These are phyloP conservation scores for Dionaea muscipula DNA, from an alignment of 179 eudicot species.

Conservation along the genomic window DNA sequence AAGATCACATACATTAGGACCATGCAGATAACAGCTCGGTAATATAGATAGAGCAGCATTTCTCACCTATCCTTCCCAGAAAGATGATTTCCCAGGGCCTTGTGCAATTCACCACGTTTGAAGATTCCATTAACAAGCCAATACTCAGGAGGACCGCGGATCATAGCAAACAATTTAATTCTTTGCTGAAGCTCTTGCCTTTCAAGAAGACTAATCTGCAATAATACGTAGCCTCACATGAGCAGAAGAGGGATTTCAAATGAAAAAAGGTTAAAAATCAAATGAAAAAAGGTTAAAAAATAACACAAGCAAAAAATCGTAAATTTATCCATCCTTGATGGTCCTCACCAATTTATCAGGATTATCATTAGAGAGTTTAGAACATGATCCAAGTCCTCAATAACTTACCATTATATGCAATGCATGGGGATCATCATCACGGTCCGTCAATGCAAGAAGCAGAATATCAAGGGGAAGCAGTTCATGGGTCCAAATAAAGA, in stretches of 20 bases:
- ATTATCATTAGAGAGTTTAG: too few relatives aligned
- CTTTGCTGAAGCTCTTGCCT: constrained; percentile 89
- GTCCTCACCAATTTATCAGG: too few relatives aligned
- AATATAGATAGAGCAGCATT: constrained; percentile 8
- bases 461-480: constrained; percentile 89
- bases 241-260: background rate
- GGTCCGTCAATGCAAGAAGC: constrained; percentile 81
- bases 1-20: background rate
- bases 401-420: constrained; percentile 71
- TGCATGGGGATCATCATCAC: constrained; percentile 94
- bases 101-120: constrained; percentile 82
- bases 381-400: too few relatives aligned
- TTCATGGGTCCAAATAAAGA: constrained; percentile 84
- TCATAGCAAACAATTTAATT: constrained; percentile 48
- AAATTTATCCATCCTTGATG: too few relatives aligned
- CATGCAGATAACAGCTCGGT: too few relatives aligned
- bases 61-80: constrained; percentile 90
- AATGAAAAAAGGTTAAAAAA: too few relatives aligned
- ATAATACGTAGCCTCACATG: constrained; percentile 4
- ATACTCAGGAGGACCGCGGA: constrained; percentile 74
- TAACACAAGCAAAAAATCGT: too few relatives aligned
- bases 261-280: too few relatives aligned
- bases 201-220: constrained; percentile 77
- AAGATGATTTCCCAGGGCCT: constrained; percentile 82
- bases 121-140: constrained; percentile 61